Evolutionary conservation across 1,284 basidiomycete species (phyloP).

Genomic region (Coniophora puteana): DNA sequence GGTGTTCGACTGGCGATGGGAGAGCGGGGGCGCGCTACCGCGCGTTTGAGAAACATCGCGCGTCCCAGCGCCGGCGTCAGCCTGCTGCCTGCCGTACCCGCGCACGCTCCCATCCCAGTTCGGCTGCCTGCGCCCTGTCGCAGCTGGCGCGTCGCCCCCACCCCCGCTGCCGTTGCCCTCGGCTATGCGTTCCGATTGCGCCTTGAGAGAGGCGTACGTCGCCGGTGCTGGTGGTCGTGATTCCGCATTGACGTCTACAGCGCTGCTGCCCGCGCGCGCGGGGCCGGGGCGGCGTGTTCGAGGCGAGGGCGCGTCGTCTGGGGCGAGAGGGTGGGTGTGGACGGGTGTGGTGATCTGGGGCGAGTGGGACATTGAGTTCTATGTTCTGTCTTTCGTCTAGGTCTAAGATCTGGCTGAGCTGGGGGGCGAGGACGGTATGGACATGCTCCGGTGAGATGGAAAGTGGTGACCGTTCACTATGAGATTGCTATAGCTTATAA

Average conservation of each 20-base stretch:
- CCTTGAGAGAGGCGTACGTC: slow-evolving; percentile 60
- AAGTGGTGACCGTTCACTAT: no score
- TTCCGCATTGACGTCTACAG: slow-evolving; percentile 21
- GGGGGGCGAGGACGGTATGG: no score
- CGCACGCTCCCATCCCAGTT: slow-evolving; percentile 66
- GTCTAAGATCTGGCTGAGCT: no score
- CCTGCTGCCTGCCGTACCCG: slow-evolving; percentile 44
- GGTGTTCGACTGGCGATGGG: slow-evolving; percentile 23
- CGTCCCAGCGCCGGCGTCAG: no score
- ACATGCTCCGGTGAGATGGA: no score
- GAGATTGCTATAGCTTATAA: no score
- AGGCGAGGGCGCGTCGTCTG: slow-evolving; percentile 45
- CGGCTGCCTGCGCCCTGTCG: slow-evolving; percentile 18
- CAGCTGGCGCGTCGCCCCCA: neutral
- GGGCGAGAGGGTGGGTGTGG: slow-evolving; percentile 61
- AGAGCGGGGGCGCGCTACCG: slow-evolving; percentile 15
- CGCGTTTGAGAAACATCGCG: slow-evolving; percentile 21
- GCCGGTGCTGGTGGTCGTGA: slow-evolving; percentile 26
- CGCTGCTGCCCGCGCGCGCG: slow-evolving; percentile 30
- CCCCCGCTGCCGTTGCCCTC: slow-evolving; percentile 20
- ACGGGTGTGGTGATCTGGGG: slow-evolving; percentile 43
- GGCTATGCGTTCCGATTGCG: slow-evolving; percentile 47
- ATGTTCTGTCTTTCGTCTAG: no score
- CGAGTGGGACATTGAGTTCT: slow-evolving; percentile 29
- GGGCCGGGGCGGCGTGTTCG: slow-evolving; percentile 38